Percentiles rank a stretch among this genome's conserved stretches.
Conservation (phyloP, 176 grass and related monocot species). For the Hyparrhenia diplandra region DNA sequence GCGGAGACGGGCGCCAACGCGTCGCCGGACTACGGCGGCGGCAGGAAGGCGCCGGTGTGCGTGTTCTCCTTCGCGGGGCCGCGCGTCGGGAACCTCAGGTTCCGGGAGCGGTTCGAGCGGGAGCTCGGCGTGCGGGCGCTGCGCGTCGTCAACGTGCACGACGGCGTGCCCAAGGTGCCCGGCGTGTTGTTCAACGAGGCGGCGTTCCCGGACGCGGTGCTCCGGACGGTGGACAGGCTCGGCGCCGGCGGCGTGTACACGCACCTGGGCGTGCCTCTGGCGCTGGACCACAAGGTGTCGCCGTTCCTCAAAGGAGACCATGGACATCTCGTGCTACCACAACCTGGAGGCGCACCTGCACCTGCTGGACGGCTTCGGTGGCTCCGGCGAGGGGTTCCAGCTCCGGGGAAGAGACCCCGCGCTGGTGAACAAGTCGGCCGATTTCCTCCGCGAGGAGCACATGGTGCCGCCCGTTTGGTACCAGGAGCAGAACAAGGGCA, state of each 20-base stretch:
- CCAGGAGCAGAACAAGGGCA: conserved; percentile 66
- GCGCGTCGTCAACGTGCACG: conserved; percentile 57
- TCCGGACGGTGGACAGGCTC: background rate
- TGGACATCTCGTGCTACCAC: conserved; percentile 37
- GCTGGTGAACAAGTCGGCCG: conserved; percentile 50
- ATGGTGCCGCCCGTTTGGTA: conserved; percentile 56
- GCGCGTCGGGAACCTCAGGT: conserved; percentile 54
- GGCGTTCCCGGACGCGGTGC: background rate
- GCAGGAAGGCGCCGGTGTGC: conserved; percentile 4
- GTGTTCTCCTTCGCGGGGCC: conserved; percentile 65
- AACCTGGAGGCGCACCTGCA: conserved; percentile 66
- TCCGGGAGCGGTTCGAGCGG: conserved; percentile 50
- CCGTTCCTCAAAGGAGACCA: conserved; percentile 46
- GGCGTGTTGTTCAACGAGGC: conserved; percentile 49
- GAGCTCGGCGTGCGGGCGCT: conserved; percentile 48
- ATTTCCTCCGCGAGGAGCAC: conserved; percentile 50
- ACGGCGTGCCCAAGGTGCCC: conserved; percentile 57
- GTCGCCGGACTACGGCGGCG: background rate
- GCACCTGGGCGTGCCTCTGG: conserved; percentile 48
- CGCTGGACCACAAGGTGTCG: conserved; percentile 47
- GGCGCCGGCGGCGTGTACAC: conserved; percentile 28
- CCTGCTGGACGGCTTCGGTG: conserved; percentile 56
- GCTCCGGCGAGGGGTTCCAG: conserved; percentile 26
- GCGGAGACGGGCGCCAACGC: conserved; percentile 47
- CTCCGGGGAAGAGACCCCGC: conserved; percentile 53